Evolutionary conservation across 345 rosid genomes (phyloP).

Genomic region (Lagerstroemia speciosa): DNA sequence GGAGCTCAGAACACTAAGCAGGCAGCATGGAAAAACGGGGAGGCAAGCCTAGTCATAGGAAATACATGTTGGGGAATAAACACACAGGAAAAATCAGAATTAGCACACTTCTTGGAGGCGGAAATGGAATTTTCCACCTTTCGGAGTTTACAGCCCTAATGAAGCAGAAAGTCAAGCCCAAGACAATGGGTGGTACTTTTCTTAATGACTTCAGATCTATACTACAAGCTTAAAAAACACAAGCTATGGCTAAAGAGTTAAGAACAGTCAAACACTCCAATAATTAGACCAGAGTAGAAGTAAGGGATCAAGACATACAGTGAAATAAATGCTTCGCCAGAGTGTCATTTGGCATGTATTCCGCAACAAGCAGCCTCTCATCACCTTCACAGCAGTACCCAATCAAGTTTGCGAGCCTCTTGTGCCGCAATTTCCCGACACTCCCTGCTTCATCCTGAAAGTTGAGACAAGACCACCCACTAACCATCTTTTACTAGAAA

Average conservation of each 20-base stretch:
- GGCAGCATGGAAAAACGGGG: background rate
- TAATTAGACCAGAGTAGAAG: background rate
- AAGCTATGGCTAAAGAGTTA: conserved; percentile 7
- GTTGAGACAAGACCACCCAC: background rate
- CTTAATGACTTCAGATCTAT: background rate
- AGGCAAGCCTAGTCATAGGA: background rate
- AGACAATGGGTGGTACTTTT: background rate
- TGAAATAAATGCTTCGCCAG: conserved; percentile 95
- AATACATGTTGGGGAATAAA: background rate
- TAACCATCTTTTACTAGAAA: background rate
- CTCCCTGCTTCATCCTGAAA: conserved; percentile 84
- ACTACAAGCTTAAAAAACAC: background rate
- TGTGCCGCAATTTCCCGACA: conserved; percentile 84
- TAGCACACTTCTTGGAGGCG: background rate
- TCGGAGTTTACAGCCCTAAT: background rate
- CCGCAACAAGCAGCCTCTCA: conserved; percentile 95
- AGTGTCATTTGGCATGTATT: conserved; percentile 95
- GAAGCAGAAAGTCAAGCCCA: background rate
- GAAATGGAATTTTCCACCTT: background rate
- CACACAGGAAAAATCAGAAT: background rate
- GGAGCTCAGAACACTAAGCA: background rate
- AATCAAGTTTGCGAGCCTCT: conserved; percentile 78
- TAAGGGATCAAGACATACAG: conserved; percentile 34
- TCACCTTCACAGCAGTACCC: conserved; percentile 97
- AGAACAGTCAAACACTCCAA: background rate